Evolutionary conservation across 2,329 filamentous ascomycete genomes (phyloP).

Genomic region (Alternaria panax): DNA sequence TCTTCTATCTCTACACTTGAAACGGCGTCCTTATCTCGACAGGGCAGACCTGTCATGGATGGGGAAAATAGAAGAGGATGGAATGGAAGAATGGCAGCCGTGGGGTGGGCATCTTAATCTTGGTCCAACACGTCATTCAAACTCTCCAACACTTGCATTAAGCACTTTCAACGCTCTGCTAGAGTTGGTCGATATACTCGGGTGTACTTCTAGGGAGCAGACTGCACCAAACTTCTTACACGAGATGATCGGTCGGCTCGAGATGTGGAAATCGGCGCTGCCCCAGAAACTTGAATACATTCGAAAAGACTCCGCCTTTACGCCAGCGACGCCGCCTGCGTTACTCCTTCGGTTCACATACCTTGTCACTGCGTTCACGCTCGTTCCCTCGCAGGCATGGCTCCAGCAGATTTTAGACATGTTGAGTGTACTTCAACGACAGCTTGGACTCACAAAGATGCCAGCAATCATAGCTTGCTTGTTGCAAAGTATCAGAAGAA

Average conservation of each 20-base stretch:
- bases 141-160: slow-evolving; percentile 51
- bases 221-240: slow-evolving; percentile 37
- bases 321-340: slow-evolving; percentile 36
- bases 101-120: slow-evolving; percentile 65
- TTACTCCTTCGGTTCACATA: slow-evolving; percentile 39
- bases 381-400: slow-evolving; percentile 31
- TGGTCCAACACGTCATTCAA: slow-evolving; percentile 12
- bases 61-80: slow-evolving; percentile 67
- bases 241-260: slow-evolving; percentile 47
- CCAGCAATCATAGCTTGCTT: slow-evolving; percentile 36
- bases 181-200: slow-evolving; percentile 36
- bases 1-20: slow-evolving; percentile 60
- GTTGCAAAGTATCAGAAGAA: slow-evolving; percentile 27
- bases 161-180: slow-evolving; percentile 63
- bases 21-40: slow-evolving; percentile 59
- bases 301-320: slow-evolving; percentile 22
- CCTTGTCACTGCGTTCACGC: slow-evolving; percentile 27
- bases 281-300: slow-evolving; percentile 35
- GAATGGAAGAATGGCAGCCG: slow-evolving; percentile 75
- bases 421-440: slow-evolving; percentile 18
- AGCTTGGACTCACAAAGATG: slow-evolving; percentile 33
- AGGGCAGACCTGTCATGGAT: slow-evolving; percentile 56
- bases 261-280: slow-evolving; percentile 47
- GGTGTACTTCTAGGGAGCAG: slow-evolving; percentile 18
- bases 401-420: slow-evolving; percentile 23